phyloP scores from a whole-genome alignment of 2,329 filamentous ascomycete genomes.

The Aureobasidium subglaciale region DNA sequence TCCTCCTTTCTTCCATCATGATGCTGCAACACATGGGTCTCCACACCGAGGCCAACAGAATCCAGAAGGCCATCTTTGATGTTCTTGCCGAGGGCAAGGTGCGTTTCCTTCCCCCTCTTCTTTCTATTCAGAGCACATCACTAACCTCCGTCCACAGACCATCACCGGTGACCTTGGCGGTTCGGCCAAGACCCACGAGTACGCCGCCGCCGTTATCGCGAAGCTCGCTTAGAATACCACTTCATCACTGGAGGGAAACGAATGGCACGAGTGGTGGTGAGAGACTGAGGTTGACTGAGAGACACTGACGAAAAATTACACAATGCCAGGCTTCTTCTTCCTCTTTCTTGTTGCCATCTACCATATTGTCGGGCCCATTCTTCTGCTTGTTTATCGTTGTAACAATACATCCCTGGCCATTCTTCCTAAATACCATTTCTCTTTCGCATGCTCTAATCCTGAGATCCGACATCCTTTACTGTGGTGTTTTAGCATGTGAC shows the following conservation, averaged over 20 bases:
- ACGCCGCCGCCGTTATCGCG: constrained; percentile 82
- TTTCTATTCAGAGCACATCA: background rate
- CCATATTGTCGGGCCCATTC: background rate
- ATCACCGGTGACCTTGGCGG: constrained; percentile 95
- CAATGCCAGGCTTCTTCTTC: background rate
- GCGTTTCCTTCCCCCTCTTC: constrained; percentile 23
- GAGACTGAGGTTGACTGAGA: background rate
- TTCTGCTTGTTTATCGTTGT: background rate
- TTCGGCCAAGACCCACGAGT: constrained; percentile 93
- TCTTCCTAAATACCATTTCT: constrained; percentile 1
- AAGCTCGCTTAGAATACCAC: constrained; percentile 35
- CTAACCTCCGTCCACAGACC: constrained; percentile 35
- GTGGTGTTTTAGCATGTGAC: background rate
- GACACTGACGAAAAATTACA: constrained; percentile 11
- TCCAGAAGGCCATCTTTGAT: constrained; percentile 92
- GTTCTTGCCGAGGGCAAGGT: constrained; percentile 93
- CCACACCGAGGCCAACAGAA: constrained; percentile 72
- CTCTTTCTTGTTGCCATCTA: background rate
- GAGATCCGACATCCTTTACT: background rate
- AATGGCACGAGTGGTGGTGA: constrained; percentile 11
- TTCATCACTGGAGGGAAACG: constrained; percentile 8
- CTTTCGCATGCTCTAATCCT: background rate
- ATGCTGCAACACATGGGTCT: constrained; percentile 99
- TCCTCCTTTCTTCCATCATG: constrained; percentile 95
- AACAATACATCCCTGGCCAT: background rate